phyloP scores from a whole-genome alignment of 1,284 basidiomycete species.

The Exsudoporus floridanus region DNA sequence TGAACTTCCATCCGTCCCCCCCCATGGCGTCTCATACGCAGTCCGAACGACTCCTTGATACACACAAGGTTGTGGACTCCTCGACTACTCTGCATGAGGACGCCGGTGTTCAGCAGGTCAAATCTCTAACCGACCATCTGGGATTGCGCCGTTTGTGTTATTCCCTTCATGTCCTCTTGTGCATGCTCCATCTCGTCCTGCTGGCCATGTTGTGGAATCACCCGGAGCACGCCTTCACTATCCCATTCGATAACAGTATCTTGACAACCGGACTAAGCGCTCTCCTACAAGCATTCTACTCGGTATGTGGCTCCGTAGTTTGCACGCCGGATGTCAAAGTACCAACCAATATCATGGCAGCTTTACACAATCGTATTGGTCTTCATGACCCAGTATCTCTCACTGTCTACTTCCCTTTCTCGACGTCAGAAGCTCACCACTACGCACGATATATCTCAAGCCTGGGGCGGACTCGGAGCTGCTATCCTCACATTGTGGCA shows the following conservation, averaged over 20 bases:
- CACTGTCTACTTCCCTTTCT: neutral
- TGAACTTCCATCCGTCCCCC: neutral
- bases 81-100: neutral
- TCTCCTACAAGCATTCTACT: conserved; percentile 11
- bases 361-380: conserved; percentile 3
- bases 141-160: conserved; percentile 6
- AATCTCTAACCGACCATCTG: neutral
- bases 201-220: neutral
- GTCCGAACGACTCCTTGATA: neutral
- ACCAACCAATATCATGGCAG: neutral
- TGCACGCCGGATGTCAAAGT: neutral
- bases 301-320: conserved; percentile 1
- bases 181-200: conserved; percentile 4
- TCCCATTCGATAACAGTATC: neutral
- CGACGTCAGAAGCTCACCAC: conserved; percentile 1
- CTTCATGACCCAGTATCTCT: conserved; percentile 5
- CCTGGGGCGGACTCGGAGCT: conserved; percentile 6
- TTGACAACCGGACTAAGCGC: conserved; percentile 8
- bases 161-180: conserved; percentile 3
- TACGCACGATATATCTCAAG: conserved; percentile 3
- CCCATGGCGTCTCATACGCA: neutral
- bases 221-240: conserved; percentile 2
- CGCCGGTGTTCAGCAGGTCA: neutral
- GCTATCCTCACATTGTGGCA: conserved; percentile 3
- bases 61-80: neutral